Percentiles rank a stretch among this genome's conserved stretches.
Conservation (phyloP, 1,284 basidiomycete species). For the Tylopilus sp. region DNA sequence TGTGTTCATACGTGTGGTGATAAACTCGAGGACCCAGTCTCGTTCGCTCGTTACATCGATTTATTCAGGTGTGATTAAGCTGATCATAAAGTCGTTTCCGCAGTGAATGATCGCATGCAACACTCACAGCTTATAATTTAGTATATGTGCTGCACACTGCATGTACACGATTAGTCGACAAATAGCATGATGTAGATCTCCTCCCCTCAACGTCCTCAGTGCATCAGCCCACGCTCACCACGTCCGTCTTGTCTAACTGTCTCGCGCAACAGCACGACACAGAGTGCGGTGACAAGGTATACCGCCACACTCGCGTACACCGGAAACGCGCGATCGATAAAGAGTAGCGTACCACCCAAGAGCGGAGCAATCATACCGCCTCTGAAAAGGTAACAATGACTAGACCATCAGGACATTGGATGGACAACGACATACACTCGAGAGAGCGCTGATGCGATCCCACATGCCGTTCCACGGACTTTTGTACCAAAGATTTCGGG, state of each 20-base stretch:
- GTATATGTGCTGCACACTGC: too few relatives aligned
- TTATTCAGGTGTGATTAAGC: too few relatives aligned
- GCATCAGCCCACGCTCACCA: conserved; percentile 28
- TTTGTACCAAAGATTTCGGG: conserved; percentile 88
- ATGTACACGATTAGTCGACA: too few relatives aligned
- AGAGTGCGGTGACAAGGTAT: conserved; percentile 72
- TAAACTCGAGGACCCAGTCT: too few relatives aligned
- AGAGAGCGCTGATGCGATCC: conserved; percentile 88
- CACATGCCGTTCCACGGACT: conserved; percentile 90
- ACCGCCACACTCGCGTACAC: conserved; percentile 78
- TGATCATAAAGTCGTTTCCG: too few relatives aligned
- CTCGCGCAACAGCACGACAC: conserved; percentile 65
- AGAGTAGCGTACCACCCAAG: conserved; percentile 80
- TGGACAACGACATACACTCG: conserved; percentile 83
- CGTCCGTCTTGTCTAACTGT: conserved; percentile 30
- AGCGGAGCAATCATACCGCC: conserved; percentile 92
- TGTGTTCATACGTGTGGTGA: too few relatives aligned
- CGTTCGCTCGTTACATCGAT: too few relatives aligned
- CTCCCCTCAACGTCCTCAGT: conserved; percentile 20
- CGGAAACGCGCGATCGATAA: conserved; percentile 75
- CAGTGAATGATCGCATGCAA: too few relatives aligned
- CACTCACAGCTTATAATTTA: too few relatives aligned
- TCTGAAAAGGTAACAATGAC: too few relatives aligned
- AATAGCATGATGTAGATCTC: too few relatives aligned
- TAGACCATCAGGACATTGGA: too few relatives aligned